Base-by-base conservation (phyloP, 495 filamentous ascomycete genomes). In the Chaetomium cochliodes region DNA sequence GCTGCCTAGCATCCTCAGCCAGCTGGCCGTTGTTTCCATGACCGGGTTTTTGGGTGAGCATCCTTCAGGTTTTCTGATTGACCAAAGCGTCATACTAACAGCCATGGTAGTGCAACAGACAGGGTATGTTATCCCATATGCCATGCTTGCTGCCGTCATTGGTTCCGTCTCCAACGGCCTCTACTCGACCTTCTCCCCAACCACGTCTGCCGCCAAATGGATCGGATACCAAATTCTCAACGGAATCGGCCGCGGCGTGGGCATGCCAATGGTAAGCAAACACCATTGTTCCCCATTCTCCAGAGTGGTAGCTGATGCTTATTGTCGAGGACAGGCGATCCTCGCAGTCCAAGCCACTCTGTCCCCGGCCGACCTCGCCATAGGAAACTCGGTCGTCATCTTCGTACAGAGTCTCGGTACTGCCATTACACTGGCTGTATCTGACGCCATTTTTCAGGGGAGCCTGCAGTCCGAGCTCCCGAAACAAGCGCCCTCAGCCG, bases 151-250 rank as follows among this genome's bases (percentile, higher is more conserved):
- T 6, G 68, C 78, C 0, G 57, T 85, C 18, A 58, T 90, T 56
- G 82, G 82, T 74, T 67, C 84, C 15, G 78, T 86, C 44, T 86
- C 82, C 5, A 78, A 84, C 15, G 88, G 88, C 0, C 76, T 90
- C 2, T 73, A 89, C 30, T 82, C 84, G 0, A 88, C 85, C 0
- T 82, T 89, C 54, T 77, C 78, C 20, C 66, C 79, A 0, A 66
- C 78, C 50, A 84, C 84, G 2, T 55, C 65, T 6, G 60, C 70
- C 3, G 59, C 56, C 9, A 51, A 80, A 18, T 91, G 85, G n/a
- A 84, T 89, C 56, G 86, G 84, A 2, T 89, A 84, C 67, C 87
- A 90, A 66, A 73, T 89, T 49, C 62, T 92, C n/a, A 86, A 78
- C 65, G 89, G 90, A 20, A 65, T 84, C 3, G 88, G 88, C 20